Percentiles rank a stretch among this genome's conserved stretches.
These are phyloP conservation scores for Leptodermis oblonga DNA, from an alignment of 257 asterid genomes.

Conservation along the genomic window DNA sequence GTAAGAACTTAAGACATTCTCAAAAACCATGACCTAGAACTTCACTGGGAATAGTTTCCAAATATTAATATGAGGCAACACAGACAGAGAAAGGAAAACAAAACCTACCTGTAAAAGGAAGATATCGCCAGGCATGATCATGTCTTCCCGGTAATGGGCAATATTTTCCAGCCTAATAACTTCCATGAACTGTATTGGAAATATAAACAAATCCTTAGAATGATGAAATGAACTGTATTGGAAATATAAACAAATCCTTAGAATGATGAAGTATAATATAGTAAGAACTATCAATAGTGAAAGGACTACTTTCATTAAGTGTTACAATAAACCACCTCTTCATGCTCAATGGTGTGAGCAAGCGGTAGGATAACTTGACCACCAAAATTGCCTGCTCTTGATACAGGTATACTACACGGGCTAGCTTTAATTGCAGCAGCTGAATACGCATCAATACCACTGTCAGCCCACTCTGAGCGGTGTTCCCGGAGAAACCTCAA, in stretches of 20 bases:
- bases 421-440: constrained; percentile 83
- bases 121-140: constrained; percentile 76
- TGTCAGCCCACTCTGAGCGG: constrained; percentile 98
- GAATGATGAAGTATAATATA: neutral
- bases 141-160: constrained; percentile 64
- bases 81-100: constrained; percentile 11
- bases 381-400: constrained; percentile 77
- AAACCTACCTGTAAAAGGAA: constrained; percentile 85
- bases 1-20: neutral
- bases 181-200: constrained; percentile 74
- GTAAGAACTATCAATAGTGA: neutral
- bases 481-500: constrained; percentile 87
- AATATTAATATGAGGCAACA: neutral
- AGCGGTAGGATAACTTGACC: constrained; percentile 94
- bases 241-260: constrained; percentile 12
- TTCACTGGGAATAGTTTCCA: neutral
- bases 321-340: constrained; percentile 53
- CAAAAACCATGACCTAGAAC: neutral
- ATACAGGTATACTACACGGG: constrained; percentile 66
- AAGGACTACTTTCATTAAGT: neutral
- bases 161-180: constrained; percentile 90
- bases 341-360: constrained; percentile 95
- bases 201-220: constrained; percentile 11
- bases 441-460: constrained; percentile 84
- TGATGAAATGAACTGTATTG: constrained; percentile 51